Evolutionary conservation across 1,139 yeast genomes (phyloP).

Genomic region (Diutina mesorugosa): DNA sequence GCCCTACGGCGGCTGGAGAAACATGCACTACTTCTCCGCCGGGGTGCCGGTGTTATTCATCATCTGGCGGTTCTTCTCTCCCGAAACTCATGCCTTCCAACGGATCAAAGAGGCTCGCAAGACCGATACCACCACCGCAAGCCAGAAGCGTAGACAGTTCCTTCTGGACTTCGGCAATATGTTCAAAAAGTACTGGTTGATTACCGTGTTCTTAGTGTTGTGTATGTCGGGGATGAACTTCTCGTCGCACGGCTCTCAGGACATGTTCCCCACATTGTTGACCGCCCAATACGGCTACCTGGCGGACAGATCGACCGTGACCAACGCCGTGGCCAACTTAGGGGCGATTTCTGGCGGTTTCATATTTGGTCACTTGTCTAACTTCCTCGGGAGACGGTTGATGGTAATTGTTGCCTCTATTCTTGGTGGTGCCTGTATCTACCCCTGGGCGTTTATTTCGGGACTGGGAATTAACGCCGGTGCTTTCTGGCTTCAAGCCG

Average conservation of each 20-base stretch:
- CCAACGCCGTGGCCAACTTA: constrained; percentile 55
- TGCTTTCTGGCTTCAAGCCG: constrained; percentile 66
- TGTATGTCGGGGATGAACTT: constrained; percentile 42
- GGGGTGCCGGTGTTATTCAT: constrained; percentile 52
- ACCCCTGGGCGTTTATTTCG: constrained; percentile 59
- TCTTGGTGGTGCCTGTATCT: constrained; percentile 51
- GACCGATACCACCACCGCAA: constrained; percentile 6
- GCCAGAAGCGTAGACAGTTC: not conserved
- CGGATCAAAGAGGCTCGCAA: constrained; percentile 4
- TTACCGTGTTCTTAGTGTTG: constrained; percentile 29
- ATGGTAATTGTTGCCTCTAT: constrained; percentile 42
- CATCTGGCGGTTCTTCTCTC: constrained; percentile 31
- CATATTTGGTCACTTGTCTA: constrained; percentile 46
- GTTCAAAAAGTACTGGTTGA: constrained; percentile 28
- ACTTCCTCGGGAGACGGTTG: constrained; percentile 48
- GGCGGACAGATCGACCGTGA: constrained; percentile 43
- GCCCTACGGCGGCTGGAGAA: constrained; percentile 42
- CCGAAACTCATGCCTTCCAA: constrained; percentile 47
- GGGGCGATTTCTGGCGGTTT: constrained; percentile 64
- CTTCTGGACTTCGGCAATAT: constrained; percentile 7
- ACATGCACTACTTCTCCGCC: constrained; percentile 71
- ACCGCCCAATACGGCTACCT: constrained; percentile 39
- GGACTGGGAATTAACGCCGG: constrained; percentile 57
- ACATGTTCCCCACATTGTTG: constrained; percentile 55
- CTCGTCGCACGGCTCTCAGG: constrained; percentile 66